These are phyloP conservation scores for Ophiostoma ulmi DNA, from an alignment of 2,329 filamentous ascomycete genomes.

Conservation along the genomic window DNA sequence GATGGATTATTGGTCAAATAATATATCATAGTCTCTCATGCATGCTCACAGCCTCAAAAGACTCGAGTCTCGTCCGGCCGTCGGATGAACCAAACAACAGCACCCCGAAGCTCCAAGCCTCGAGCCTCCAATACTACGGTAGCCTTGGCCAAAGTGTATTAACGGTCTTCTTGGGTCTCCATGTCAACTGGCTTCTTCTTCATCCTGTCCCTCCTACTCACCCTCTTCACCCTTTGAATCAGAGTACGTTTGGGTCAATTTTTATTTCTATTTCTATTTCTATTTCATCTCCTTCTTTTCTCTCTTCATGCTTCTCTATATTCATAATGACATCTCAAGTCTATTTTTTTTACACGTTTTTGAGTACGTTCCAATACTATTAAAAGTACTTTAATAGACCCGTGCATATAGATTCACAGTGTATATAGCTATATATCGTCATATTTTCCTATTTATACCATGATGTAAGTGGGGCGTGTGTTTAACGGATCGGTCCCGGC, in stretches of 20 bases:
- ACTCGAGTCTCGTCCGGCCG: not conserved
- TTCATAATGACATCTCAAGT: not conserved
- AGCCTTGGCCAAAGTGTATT: not conserved
- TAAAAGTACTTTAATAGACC: not conserved
- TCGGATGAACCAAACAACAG: slow-evolving; percentile 10
- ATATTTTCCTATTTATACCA: not conserved
- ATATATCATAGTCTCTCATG: not conserved
- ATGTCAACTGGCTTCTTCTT: not conserved
- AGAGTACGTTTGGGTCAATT: not conserved
- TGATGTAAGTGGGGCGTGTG: not conserved
- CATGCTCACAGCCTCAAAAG: not conserved
- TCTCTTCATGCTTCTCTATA: not conserved
- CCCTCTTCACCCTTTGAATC: not conserved
- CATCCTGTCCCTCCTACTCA: too few species aligned
- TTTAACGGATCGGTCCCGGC: not conserved
- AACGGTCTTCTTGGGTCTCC: not conserved
- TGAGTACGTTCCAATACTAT: not conserved
- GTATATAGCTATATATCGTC: not conserved
- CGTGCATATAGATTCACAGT: not conserved
- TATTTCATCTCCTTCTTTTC: not conserved
- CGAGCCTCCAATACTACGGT: not conserved
- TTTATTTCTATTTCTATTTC: not conserved
- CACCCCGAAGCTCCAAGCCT: not conserved
- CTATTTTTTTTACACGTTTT: not conserved
- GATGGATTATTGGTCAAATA: not conserved